phyloP scores from a whole-genome alignment of 257 asterid species.

The Catharanthus roseus region DNA sequence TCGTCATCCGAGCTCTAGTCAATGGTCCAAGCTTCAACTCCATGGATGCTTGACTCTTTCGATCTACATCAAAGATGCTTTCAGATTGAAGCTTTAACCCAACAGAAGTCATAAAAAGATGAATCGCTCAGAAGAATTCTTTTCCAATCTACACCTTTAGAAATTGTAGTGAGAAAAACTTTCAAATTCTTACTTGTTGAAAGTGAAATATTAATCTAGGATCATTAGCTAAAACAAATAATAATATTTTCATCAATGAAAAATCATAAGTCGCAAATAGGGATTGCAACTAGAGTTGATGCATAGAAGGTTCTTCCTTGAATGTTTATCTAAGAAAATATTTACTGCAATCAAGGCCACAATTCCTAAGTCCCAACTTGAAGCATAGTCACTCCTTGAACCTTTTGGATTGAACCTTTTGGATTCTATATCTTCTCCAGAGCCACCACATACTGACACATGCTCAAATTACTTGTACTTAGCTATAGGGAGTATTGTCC shows the following conservation, averaged over 20 bases:
- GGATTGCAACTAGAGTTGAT: neutral
- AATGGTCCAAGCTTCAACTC: no score
- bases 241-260: neutral
- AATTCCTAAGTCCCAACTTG: neutral
- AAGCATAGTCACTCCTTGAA: neutral
- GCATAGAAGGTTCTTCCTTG: neutral
- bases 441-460: neutral
- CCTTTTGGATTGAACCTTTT: no score
- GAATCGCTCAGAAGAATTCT: neutral
- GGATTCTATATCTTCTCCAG: neutral
- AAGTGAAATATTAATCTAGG: neutral
- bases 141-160: neutral
- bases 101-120: neutral
- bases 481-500: neutral
- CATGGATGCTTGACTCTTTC: no score
- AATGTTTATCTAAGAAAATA: neutral
- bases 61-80: no score
- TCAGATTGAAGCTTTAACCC: neutral
- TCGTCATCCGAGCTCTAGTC: no score
- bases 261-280: neutral
- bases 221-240: neutral
- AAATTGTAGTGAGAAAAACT: neutral
- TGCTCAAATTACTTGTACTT: neutral
- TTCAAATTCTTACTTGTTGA: neutral
- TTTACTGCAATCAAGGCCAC: neutral